Evolutionary conservation across 192 early-diverging fungal species (phyloP).

Genomic region (Backusella tuberculispora): DNA sequence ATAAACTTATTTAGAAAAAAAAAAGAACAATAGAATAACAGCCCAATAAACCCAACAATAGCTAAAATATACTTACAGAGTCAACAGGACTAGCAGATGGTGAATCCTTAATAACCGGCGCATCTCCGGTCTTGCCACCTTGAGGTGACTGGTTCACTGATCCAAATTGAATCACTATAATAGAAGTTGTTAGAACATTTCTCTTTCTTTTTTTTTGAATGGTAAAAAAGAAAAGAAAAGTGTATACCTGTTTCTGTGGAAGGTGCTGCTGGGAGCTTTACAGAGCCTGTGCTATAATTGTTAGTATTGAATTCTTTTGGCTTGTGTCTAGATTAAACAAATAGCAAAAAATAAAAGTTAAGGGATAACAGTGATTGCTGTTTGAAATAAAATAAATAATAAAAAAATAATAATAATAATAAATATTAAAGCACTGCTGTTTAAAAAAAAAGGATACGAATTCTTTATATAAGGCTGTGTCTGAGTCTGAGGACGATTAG

Average conservation of each 20-base stretch:
- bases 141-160: constrained; percentile 37
- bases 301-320: not conserved
- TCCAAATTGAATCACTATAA: constrained; percentile 26
- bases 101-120: not conserved
- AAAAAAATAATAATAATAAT: not conserved
- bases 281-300: constrained; percentile 4
- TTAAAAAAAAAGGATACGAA: not conserved
- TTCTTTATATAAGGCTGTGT: not conserved
- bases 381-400: not conserved
- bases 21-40: not conserved
- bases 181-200: not conserved
- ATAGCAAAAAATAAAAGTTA: not conserved
- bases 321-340: not conserved
- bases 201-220: not conserved
- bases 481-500: not conserved
- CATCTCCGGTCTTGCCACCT: constrained; percentile 28
- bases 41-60: too few species aligned
- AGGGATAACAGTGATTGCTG: not conserved
- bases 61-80: not conserved
- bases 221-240: not conserved
- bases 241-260: constrained; percentile 29
- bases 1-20: not conserved
- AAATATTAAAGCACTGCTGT: not conserved
- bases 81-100: constrained; percentile 24
- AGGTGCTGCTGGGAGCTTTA: constrained; percentile 27